Conservation (phyloP, 2,329 filamentous ascomycete genomes). For the Botryotinia calthae region DNA sequence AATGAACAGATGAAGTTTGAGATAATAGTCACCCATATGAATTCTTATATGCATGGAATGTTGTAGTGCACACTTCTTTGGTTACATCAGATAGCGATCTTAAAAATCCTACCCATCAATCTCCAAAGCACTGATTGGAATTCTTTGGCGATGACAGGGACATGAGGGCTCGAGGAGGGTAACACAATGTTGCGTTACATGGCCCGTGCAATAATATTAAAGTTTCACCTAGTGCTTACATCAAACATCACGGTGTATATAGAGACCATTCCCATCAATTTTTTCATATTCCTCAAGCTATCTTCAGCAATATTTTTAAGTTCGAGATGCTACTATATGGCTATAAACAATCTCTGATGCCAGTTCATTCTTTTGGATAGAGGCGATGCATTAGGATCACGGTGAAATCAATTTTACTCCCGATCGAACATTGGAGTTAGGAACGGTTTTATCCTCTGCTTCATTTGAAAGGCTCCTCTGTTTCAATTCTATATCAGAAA, state of each 20-base stretch:
- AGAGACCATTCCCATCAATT: neutral
- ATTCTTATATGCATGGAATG: neutral
- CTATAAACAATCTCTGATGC: fast-evolving
- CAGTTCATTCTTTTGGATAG: neutral
- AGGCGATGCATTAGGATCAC: neutral
- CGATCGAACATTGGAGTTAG: neutral
- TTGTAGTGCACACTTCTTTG: neutral
- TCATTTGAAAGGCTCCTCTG: too few species aligned
- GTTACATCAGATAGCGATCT: neutral
- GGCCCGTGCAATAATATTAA: neutral
- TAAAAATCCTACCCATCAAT: neutral
- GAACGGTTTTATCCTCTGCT: neutral
- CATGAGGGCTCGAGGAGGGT: neutral
- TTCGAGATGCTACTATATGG: neutral
- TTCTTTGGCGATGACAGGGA: neutral
- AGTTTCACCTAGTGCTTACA: neutral
- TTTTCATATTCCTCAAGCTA: neutral
- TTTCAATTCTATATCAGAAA: too few species aligned
- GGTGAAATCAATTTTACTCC: neutral
- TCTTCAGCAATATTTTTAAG: fast-evolving
- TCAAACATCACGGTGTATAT: neutral
- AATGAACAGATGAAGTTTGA: neutral
- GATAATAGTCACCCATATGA: neutral
- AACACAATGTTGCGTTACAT: neutral
- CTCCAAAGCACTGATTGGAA: neutral